Evolutionary conservation across 129 eudicot genomes (phyloP), one percentile per base, ranked within the genome.

Genomic region (Gnaphalium uliginosum): DNA sequence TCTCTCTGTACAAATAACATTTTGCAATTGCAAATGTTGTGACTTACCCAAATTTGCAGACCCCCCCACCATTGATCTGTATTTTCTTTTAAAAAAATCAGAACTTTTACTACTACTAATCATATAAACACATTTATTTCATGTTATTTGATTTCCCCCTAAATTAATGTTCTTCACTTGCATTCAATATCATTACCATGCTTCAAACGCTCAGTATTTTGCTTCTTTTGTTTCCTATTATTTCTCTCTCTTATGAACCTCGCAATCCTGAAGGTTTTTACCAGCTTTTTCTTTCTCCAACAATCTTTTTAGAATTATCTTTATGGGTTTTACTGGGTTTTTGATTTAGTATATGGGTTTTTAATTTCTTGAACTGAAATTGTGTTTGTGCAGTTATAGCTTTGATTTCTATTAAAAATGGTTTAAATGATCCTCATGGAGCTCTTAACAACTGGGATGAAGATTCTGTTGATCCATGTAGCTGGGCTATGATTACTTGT

Each of bases 401-500:
- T 70, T 84, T 95, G 83, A 85, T 83, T 39, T 79, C 32, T 54
- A 71, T 89, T 43, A 95, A 75, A 72, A 85, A 66, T 60, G 82
- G 71, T 14, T 75, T 94, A 33, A 69, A 68, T 69, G 99, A 94
- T 70, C 99, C 99, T 33, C 86, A 90, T 83, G 93, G 96, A 61
- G 99, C 87, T 84, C 64, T 94, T 3, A 91, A 74, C 78, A 91
- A 89, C 71, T 94, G 99, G 99, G 99, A 94, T 84, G 93, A 94
- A 64, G 86, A 89, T 78, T 94, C 99, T 41, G 97, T 89, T 17
- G 99, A 94, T 71, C 99, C 99, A 32, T 94, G 99, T 76, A 94
- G 99, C 74, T 94, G 99, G 99, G 88, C 97, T 77, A 87, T 91
- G 97, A 89, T 94, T 72, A 94, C 97, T 77, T 94, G 99, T 35